A percentile compares a stretch with the other conserved stretches of the same genome.
Evolutionary conservation across 805 yeast genomes (phyloP).

Genomic region (Barnettozyma pratensis): DNA sequence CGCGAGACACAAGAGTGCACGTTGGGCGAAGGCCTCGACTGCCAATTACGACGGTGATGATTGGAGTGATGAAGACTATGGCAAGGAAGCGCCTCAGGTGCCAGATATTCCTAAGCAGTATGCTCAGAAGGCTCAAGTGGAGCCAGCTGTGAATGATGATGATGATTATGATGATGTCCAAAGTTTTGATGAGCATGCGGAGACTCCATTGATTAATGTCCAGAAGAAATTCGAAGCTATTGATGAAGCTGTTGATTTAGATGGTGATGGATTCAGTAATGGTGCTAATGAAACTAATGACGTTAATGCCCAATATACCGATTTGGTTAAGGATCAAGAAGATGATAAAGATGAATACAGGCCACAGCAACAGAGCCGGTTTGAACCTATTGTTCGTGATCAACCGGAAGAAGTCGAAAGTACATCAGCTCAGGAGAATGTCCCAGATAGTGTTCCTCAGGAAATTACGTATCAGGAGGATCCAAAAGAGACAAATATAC

Average conservation of each 20-base stretch:
- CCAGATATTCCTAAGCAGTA: too few species aligned
- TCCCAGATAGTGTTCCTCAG: too few species aligned
- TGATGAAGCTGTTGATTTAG: slow-evolving; percentile 3
- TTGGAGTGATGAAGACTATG: slow-evolving; percentile 28
- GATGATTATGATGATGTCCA: not conserved
- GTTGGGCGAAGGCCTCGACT: slow-evolving; percentile 37
- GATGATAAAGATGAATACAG: slow-evolving; percentile 22
- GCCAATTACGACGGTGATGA: slow-evolving; percentile 38
- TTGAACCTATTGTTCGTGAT: slow-evolving; percentile 5
- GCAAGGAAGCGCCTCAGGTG: not conserved
- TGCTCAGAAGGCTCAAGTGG: too few species aligned
- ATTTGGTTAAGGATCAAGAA: slow-evolving; percentile 15
- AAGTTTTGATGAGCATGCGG: not conserved
- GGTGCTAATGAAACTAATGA: too few species aligned
- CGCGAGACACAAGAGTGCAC: slow-evolving; percentile 33
- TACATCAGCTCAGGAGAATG: too few species aligned
- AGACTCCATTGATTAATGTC: slow-evolving; percentile 3
- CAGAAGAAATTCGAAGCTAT: slow-evolving; percentile 2
- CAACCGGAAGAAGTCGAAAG: not conserved
- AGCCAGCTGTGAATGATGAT: not conserved
- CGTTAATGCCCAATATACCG: slow-evolving; percentile 3
- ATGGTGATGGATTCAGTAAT: too few species aligned
- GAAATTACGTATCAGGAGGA: too few species aligned
- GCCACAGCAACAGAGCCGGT: slow-evolving; percentile 10
- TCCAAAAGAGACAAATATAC: too few species aligned